Evolutionary conservation across 371 early-diverging fungal species (phyloP), one percentile per base, ranked within the genome.

Genomic region (Encephalitozoon romaleae): DNA sequence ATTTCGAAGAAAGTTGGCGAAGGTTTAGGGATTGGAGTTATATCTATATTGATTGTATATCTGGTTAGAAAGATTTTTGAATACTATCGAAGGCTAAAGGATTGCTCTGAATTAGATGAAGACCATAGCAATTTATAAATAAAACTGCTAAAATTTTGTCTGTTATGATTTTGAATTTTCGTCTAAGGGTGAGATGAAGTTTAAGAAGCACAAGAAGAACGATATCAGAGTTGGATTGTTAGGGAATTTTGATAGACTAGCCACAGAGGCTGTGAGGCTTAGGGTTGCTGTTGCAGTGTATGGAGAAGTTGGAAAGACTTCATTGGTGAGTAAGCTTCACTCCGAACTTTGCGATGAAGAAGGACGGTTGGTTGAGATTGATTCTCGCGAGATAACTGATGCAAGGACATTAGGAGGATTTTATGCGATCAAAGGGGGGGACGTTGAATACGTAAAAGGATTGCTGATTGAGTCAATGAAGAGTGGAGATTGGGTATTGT

Each of bases 371-470:
- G 32, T 74, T 18, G 55, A 74, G 39, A 66, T 71, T 64, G 80
- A 80, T 65, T 23, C 73, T 12, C 32, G 77, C 38, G 80, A 80
- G 65, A 80, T 80, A 42, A 12, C 21, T n/a, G 80, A 80, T 67
- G n/a, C 55, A 18, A 80, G 54, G 39, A 63, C 30, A 51, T 18
- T 80, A 1, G 30, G 51, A 18, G 80, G 80, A 38, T 80, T 72
- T 45, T 80, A 77, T 52, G 67, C 70, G n/a, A 26, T 80, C 18
- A 88, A 89, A 74, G 88, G 90, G 64, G 87, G 70, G 23, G 67
- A 72, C 93, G 94, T 96, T 76, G 88, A 88, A 41, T 98, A 94
- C 81, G 87, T 92, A 78, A 94, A 95, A 82, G 96, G 96, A 41
- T 86, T 91, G 1, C 87, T 98, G 0, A 92, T 93, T 4, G 88